phyloP scores from a whole-genome alignment of 176 grass and related monocot genomes.

The Alopecurus myosuroides region DNA sequence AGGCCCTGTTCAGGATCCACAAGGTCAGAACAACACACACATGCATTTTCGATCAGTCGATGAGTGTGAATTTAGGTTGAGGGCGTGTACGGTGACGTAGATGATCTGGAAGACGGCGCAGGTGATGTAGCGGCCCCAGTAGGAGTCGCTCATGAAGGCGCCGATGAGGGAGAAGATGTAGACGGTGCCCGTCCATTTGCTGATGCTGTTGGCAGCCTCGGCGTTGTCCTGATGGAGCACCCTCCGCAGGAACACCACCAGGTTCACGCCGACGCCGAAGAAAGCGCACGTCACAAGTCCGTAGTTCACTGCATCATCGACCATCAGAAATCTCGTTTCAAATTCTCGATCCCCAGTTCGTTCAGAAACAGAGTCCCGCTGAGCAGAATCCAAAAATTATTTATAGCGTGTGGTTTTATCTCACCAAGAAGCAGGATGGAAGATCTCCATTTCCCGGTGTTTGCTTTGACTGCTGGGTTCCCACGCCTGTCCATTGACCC shows the following conservation, averaged over 20 bases:
- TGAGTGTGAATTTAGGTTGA: not conserved
- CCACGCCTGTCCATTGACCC: slow-evolving; percentile 66
- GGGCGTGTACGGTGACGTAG: slow-evolving; percentile 43
- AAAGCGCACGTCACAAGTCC: slow-evolving; percentile 72
- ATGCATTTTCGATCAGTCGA: not conserved
- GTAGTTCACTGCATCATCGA: slow-evolving; percentile 60
- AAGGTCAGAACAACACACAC: not conserved
- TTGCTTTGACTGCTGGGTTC: slow-evolving; percentile 50
- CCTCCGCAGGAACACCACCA: slow-evolving; percentile 74
- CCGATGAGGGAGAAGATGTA: slow-evolving; percentile 65
- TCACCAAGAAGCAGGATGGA: slow-evolving; percentile 60
- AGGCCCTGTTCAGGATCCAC: slow-evolving; percentile 27
- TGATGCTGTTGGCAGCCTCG: slow-evolving; percentile 73
- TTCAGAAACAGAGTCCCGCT: not conserved
- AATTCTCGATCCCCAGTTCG: not conserved
- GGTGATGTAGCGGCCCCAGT: slow-evolving; percentile 48
- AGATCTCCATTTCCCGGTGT: slow-evolving; percentile 64
- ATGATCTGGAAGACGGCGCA: slow-evolving; percentile 55
- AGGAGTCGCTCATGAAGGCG: slow-evolving; percentile 49
- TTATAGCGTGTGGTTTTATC: not conserved
- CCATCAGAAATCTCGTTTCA: not conserved
- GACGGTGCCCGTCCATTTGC: slow-evolving; percentile 92
- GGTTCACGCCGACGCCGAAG: slow-evolving; percentile 88
- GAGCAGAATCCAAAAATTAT: not conserved
- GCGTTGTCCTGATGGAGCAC: slow-evolving; percentile 69